phyloP scores from a whole-genome alignment of 139 green algal genomes.

The Chlamydomonas incerta region DNA sequence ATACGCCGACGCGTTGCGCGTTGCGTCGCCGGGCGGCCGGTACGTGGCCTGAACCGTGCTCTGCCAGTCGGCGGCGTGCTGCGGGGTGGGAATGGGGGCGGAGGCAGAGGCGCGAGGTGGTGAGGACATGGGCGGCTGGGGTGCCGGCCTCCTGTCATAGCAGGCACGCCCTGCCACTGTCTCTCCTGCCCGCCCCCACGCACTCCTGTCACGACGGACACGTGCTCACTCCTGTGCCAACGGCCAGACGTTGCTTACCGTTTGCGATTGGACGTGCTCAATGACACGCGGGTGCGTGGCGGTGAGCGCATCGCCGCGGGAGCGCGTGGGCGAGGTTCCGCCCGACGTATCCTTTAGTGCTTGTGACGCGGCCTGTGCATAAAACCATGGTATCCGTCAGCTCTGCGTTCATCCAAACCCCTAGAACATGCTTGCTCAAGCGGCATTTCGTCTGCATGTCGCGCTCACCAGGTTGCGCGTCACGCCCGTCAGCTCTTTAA shows the following conservation, averaged over 20 bases:
- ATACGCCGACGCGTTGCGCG: not conserved
- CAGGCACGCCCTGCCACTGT: not conserved
- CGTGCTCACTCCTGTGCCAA: no score
- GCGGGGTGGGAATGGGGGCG: not conserved
- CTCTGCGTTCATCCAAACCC: no score
- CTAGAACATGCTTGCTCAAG: no score
- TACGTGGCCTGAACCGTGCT: not conserved
- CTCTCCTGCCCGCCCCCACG: not conserved
- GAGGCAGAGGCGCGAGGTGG: not conserved
- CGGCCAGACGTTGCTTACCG: not conserved
- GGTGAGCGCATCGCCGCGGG: not conserved
- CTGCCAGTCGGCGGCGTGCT: slow-evolving; percentile 24
- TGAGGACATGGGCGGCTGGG: not conserved
- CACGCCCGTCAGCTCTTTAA: not conserved
- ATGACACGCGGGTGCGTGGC: not conserved
- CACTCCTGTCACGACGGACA: not conserved
- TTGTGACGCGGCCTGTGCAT: no score
- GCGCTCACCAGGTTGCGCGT: slow-evolving; percentile 4
- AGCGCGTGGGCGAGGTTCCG: no score
- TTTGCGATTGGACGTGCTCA: not conserved
- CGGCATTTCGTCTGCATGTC: no score
- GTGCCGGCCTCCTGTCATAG: not conserved
- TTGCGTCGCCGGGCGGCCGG: not conserved
- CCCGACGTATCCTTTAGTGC: no score
- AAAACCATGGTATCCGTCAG: no score